These are phyloP conservation scores for Moesziomyces parantarcticus DNA, from an alignment of 1,284 basidiomycete genomes.

Conservation along the genomic window DNA sequence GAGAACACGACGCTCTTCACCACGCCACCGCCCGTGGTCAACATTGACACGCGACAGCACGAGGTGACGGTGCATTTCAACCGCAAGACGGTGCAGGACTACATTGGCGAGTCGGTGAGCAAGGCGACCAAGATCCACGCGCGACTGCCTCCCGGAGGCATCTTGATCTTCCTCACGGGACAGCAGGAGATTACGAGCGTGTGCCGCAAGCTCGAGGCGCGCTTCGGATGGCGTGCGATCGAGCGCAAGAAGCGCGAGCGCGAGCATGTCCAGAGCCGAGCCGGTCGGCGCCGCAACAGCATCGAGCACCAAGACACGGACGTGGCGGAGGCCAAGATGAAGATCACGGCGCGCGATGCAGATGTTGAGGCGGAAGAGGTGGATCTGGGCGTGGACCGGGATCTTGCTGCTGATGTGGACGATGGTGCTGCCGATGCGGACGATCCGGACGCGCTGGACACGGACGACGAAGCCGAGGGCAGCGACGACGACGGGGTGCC, in stretches of 20 bases:
- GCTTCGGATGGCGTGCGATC: constrained; percentile 78
- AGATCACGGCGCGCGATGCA: constrained; percentile 39
- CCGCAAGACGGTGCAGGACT: constrained; percentile 84
- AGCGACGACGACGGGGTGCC: constrained; percentile 54
- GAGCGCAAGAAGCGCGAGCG: constrained; percentile 68
- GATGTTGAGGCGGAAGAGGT: constrained; percentile 84
- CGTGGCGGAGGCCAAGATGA: constrained; percentile 22
- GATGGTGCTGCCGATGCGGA: constrained; percentile 68
- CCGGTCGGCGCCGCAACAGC: constrained; percentile 16
- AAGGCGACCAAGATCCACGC: constrained; percentile 86
- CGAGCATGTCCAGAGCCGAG: constrained; percentile 23
- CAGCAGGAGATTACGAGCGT: constrained; percentile 79
- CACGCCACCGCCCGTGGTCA: constrained; percentile 86
- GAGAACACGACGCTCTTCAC: constrained; percentile 86
- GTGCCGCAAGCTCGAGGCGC: constrained; percentile 79
- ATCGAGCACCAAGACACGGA: constrained; percentile 16
- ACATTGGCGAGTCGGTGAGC: constrained; percentile 87
- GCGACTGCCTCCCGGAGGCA: constrained; percentile 77
- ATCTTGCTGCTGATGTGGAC: constrained; percentile 71
- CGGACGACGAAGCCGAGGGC: constrained; percentile 49
- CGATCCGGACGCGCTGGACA: constrained; percentile 68
- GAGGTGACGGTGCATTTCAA: constrained; percentile 96
- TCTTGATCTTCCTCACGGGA: constrained; percentile 81
- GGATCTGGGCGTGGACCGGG: constrained; percentile 74
- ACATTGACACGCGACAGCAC: constrained; percentile 89